Conservation (phyloP, 2,329 filamentous ascomycete species). For the Colletotrichum karsti region DNA sequence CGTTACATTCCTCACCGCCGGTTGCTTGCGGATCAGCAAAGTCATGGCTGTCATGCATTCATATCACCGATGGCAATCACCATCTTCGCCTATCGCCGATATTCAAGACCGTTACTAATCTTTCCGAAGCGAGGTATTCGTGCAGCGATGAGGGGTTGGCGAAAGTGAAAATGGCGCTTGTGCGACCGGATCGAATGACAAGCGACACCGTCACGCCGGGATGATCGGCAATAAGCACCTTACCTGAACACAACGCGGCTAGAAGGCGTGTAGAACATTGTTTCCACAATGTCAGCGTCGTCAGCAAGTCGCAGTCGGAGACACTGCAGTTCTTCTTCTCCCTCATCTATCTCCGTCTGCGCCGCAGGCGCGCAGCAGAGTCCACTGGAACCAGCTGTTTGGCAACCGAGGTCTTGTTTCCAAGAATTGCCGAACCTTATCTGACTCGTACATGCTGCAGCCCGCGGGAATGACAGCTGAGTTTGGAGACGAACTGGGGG, state of each 20-base stretch:
- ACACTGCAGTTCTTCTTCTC: neutral
- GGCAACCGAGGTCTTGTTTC: neutral
- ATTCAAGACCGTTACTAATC: neutral
- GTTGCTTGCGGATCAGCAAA: neutral
- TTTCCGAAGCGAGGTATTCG: neutral
- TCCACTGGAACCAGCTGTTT: neutral
- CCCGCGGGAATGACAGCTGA: neutral
- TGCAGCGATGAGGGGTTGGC: neutral
- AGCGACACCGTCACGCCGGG: neutral
- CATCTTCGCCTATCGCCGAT: conserved; percentile 13
- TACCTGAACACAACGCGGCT: neutral
- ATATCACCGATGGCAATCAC: conserved; percentile 2
- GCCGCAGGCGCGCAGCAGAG: neutral
- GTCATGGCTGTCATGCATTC: neutral
- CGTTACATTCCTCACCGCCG: neutral
- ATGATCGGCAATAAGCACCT: conserved; percentile 17
- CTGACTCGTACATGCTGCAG: conserved; percentile 11
- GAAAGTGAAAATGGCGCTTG: neutral
- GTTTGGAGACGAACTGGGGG: neutral
- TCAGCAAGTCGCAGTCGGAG: conserved; percentile 14
- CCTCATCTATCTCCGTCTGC: neutral
- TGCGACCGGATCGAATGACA: neutral
- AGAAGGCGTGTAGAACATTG: neutral
- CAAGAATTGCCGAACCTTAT: neutral
- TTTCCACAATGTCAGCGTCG: neutral